Evolutionary conservation across 2,329 filamentous ascomycete genomes (phyloP).

Genomic region (Paracoccidioides lutzii): DNA sequence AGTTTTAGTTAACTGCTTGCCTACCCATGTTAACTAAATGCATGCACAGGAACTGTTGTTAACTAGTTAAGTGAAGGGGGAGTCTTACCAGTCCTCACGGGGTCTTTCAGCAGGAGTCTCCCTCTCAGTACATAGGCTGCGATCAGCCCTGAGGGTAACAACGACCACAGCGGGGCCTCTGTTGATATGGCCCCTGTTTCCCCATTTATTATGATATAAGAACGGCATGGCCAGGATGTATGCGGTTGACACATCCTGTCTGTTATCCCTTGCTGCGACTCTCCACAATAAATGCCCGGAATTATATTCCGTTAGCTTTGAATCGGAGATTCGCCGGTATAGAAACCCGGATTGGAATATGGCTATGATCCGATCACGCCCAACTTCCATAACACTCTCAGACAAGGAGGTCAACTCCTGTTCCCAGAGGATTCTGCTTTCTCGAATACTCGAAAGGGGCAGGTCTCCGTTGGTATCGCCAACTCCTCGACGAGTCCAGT

Average conservation of each 20-base stretch:
- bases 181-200: neutral
- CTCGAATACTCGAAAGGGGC: neutral
- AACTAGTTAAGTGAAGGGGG: too few species aligned
- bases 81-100: neutral
- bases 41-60: too few species aligned
- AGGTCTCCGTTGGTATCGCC: neutral
- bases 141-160: neutral
- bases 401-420: constrained; percentile 7
- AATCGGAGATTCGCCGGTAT: too few species aligned
- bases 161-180: neutral
- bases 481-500: constrained; percentile 1
- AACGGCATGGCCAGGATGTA: neutral
- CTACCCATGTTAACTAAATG: too few species aligned
- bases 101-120: neutral
- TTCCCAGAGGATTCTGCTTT: constrained; percentile 4
- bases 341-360: neutral
- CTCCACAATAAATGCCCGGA: too few species aligned
- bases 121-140: neutral
- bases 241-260: neutral
- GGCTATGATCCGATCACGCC: constrained; percentile 12
- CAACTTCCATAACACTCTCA: constrained; percentile 11
- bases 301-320: too few species aligned
- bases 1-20: too few species aligned
- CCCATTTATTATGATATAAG: neutral
- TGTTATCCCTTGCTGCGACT: neutral